Evolutionary conservation across 2,329 filamentous ascomycete genomes (phyloP).

Genomic region (Tricladium varicosporioides): DNA sequence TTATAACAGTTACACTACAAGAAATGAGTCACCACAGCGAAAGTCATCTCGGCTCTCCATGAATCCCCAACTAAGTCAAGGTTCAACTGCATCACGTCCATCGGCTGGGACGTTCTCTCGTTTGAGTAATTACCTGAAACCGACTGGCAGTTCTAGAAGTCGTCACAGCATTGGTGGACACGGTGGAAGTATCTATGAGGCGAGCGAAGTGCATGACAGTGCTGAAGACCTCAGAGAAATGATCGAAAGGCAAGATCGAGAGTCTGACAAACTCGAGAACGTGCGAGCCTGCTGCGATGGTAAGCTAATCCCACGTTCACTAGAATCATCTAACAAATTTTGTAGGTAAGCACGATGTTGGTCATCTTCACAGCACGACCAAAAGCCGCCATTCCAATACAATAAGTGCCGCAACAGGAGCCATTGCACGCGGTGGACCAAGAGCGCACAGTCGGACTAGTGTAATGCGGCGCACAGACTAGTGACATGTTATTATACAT

Average conservation of each 20-base stretch:
- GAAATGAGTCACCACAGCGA: slow-evolving; percentile 59
- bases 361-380: slow-evolving; percentile 51
- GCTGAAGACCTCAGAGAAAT: slow-evolving; percentile 80
- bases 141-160: slow-evolving; percentile 50
- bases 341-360: slow-evolving; percentile 72
- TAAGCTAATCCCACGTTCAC: slow-evolving; percentile 46
- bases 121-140: slow-evolving; percentile 59
- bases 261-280: slow-evolving; percentile 83
- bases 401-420: slow-evolving; percentile 20
- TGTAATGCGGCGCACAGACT: slow-evolving; percentile 10
- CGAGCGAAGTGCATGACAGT: slow-evolving; percentile 66
- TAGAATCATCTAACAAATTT: slow-evolving; percentile 21
- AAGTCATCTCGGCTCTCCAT: slow-evolving; percentile 34
- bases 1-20: slow-evolving; percentile 71
- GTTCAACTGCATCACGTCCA: slow-evolving; percentile 27
- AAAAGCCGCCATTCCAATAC: slow-evolving; percentile 39
- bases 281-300: slow-evolving; percentile 97
- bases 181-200: slow-evolving; percentile 48
- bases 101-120: slow-evolving; percentile 51
- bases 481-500: neutral
- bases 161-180: slow-evolving; percentile 44
- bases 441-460: slow-evolving; percentile 8
- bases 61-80: slow-evolving; percentile 20
- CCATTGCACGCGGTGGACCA: slow-evolving; percentile 8
- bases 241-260: slow-evolving; percentile 74